Percentiles rank a stretch among this genome's conserved stretches.
These are phyloP conservation scores for Bipolaris sorokiniana DNA, from an alignment of 2,329 filamentous ascomycete species.

Conservation along the genomic window DNA sequence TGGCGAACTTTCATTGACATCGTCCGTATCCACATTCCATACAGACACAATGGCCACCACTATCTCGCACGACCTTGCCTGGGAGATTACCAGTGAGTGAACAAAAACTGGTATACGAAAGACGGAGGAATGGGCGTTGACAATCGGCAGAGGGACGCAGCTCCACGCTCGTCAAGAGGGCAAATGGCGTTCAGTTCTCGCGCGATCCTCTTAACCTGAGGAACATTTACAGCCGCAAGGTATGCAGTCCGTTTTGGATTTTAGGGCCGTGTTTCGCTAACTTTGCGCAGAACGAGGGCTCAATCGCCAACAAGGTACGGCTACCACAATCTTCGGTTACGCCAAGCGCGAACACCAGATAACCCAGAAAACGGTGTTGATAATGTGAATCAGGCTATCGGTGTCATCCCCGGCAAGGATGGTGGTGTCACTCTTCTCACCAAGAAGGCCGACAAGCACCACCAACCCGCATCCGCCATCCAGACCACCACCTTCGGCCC, in stretches of 20 bases:
- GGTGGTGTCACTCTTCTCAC: constrained; percentile 79
- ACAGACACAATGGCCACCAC: constrained; percentile 58
- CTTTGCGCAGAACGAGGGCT: constrained; percentile 76
- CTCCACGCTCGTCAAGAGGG: constrained; percentile 90
- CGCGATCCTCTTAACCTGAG: constrained; percentile 91
- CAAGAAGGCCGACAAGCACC: constrained; percentile 77
- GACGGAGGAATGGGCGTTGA: constrained; percentile 19
- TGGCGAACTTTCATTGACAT: constrained; percentile 30
- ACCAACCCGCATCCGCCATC: constrained; percentile 74
- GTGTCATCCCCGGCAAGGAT: constrained; percentile 76
- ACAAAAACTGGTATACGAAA: constrained; percentile 1
- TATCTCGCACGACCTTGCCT: constrained; percentile 89
- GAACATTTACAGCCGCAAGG: constrained; percentile 93
- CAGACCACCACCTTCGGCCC: constrained; percentile 72
- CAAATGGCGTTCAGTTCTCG: constrained; percentile 87
- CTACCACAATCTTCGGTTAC: constrained; percentile 2
- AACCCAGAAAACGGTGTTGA: constrained; percentile 12
- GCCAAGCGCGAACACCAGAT: constrained; percentile 15
- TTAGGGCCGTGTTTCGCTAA: constrained; percentile 31
- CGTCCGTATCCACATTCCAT: constrained; percentile 37
- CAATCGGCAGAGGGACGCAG: constrained; percentile 75
- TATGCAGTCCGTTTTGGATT: constrained; percentile 49
- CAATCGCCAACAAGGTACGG: constrained; percentile 88
- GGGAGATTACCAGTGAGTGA: constrained; percentile 91
- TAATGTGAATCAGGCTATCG: constrained; percentile 69